Evolutionary conservation across 2,329 filamentous ascomycete species (phyloP), one percentile per base, ranked within the genome.

Genomic region (Xylaria sp.): DNA sequence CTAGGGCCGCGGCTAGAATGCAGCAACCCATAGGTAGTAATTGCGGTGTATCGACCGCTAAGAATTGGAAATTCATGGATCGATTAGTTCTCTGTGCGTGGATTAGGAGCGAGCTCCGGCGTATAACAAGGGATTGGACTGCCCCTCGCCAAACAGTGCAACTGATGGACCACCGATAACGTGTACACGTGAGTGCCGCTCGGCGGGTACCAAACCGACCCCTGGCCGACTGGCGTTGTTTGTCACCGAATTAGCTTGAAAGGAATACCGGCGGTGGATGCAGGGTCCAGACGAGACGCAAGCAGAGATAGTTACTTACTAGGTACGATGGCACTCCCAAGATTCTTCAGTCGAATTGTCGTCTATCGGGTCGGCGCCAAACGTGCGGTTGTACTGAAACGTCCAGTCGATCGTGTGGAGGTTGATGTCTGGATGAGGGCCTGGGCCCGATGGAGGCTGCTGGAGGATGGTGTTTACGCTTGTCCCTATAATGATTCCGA

Each of bases 351-450:
- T 49, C 9, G 20, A 6, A n/a, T 26, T 7, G 29, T 54, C 21
- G 13, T 40, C 21, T 16, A 9, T 16, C 13, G 51, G 51, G 40
- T 54, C 51, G 17, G 51, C 45, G 19, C 51, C 51, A 19, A 49
- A 50, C 16, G 51, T 54, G 6, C 45, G 51, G 42, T 54, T 54
- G 19, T 54, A 54, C 17, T 29, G 19, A 46, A 54, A 54, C 18
- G 39, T 48, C 24, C 24, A 42, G 18, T 42, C 19, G 39, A 42
- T 42, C 4, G 39, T 20, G 7, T 42, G 39, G 18, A 42, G 6
- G 19, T 19, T 21, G 19, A 42, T 40, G 18, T 40, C 17, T 7
- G 39, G 39, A 7, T 9, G 18, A 9, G 7, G 39, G 17, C 17
- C 17, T 40, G 39, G 19, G 6, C 19, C 19, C 8, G 39, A 42